A percentile compares a stretch with the other conserved stretches of the same genome.
Conservation (phyloP, 192 early-diverging fungal species). For the Backusella westeae region DNA sequence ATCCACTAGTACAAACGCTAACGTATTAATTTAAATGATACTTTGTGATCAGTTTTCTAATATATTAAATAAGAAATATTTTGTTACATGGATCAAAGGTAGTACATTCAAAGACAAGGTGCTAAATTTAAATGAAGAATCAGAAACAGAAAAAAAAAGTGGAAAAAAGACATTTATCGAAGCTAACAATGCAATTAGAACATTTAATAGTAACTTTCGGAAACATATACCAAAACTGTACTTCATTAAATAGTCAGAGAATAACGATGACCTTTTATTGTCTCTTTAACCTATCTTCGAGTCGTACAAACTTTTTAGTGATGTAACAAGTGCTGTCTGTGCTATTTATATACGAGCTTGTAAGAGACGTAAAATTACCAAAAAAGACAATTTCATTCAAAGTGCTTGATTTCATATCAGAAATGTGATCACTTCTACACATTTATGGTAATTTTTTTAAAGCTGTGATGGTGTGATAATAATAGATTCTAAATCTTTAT, state of each 20-base stretch:
- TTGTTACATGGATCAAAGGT: not conserved
- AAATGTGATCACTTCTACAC: not conserved
- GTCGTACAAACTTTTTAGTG: not conserved
- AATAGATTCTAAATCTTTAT: not conserved
- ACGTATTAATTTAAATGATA: not conserved
- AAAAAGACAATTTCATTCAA: not conserved
- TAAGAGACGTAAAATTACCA: not conserved
- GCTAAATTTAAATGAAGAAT: not conserved
- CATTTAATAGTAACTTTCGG: not conserved
- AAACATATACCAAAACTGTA: too few relatives aligned
- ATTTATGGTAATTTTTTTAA: not conserved
- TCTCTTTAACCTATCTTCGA: not conserved
- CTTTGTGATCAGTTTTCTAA: not conserved
- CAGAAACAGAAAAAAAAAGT: not conserved
- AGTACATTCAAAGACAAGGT: not conserved
- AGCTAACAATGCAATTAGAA: not conserved
- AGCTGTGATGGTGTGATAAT: not conserved
- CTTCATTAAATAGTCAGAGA: not conserved
- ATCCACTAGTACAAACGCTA: not conserved
- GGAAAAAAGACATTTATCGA: not conserved
- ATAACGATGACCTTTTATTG: not conserved
- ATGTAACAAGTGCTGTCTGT: not conserved
- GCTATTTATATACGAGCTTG: not conserved
- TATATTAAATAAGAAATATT: not conserved
- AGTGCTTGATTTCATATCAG: conserved; percentile 1